These are phyloP conservation scores for Fusarium hostae DNA, from an alignment of 2,329 filamentous ascomycete species.

Conservation along the genomic window DNA sequence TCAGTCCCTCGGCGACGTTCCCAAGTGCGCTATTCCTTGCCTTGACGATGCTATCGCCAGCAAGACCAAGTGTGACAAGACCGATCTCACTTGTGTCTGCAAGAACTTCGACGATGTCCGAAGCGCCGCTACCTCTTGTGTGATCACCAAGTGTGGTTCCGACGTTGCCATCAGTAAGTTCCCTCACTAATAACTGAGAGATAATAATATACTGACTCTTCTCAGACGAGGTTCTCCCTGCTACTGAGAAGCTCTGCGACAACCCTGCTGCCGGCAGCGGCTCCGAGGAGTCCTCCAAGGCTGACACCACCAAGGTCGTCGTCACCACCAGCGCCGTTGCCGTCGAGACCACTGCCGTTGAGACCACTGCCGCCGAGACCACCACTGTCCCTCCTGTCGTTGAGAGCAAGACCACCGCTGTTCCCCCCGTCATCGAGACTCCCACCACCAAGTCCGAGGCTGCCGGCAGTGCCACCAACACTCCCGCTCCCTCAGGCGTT, in stretches of 20 bases:
- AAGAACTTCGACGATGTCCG: conserved; percentile 49
- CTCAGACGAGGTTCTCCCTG: conserved; percentile 54
- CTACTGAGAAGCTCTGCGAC: conserved; percentile 50
- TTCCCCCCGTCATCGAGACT: conserved; percentile 23
- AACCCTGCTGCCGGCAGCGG: conserved; percentile 19
- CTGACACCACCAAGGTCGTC: conserved; percentile 4
- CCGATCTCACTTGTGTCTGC: conserved; percentile 52
- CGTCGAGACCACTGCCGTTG: conserved; percentile 14
- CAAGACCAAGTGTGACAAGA: conserved; percentile 47
- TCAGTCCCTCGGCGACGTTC: conserved; percentile 50
- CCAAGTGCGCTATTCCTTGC: conserved; percentile 53
- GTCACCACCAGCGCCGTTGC: neutral
- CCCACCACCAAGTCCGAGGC: conserved; percentile 15
- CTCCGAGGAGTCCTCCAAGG: conserved; percentile 20
- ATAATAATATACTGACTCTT: conserved; percentile 27
- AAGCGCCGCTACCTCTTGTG: conserved; percentile 49
- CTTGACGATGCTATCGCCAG: conserved; percentile 47
- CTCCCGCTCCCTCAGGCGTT: conserved; percentile 31
- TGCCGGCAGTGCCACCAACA: neutral
- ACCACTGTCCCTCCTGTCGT: conserved; percentile 20
- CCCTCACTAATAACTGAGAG: neutral
- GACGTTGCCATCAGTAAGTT: conserved; percentile 54
- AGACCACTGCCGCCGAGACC: conserved; percentile 12
- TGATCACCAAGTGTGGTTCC: conserved; percentile 51
- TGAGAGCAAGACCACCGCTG: conserved; percentile 21